Evolutionary conservation across 306 rosid species (phyloP).

Genomic region (cucumber (Cucumis sativus)): Cucumber_9930_V3 NC_026661.2:10147001-10147500

Average conservation of each 20-base stretch:
- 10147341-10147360: slow-evolving; percentile 23
- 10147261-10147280: slow-evolving; percentile 47
- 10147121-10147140: slow-evolving; percentile 38
- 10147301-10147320: slow-evolving; percentile 46
- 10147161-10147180: slow-evolving; percentile 38
- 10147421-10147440: slow-evolving; percentile 57
- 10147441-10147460: slow-evolving; percentile 39
- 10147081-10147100: slow-evolving; percentile 18
- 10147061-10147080: slow-evolving; percentile 48
- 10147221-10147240: slow-evolving; percentile 39
- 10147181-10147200: slow-evolving; percentile 27
- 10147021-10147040: slow-evolving; percentile 41
- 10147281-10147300: slow-evolving; percentile 42
- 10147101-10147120: slow-evolving; percentile 14
- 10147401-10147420: slow-evolving; percentile 37
- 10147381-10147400: slow-evolving; percentile 29
- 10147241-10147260: slow-evolving; percentile 43
- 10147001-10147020: slow-evolving; percentile 40
- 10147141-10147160: slow-evolving; percentile 28
- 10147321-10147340: slow-evolving; percentile 34
- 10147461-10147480: slow-evolving; percentile 28
- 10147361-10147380: slow-evolving; percentile 27
- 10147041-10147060: slow-evolving; percentile 48
- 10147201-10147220: slow-evolving; percentile 45
- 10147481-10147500: slow-evolving; percentile 33